phyloP scores from a whole-genome alignment of 192 early-diverging fungal species.

The Rhizophlyctis rosea region DNA sequence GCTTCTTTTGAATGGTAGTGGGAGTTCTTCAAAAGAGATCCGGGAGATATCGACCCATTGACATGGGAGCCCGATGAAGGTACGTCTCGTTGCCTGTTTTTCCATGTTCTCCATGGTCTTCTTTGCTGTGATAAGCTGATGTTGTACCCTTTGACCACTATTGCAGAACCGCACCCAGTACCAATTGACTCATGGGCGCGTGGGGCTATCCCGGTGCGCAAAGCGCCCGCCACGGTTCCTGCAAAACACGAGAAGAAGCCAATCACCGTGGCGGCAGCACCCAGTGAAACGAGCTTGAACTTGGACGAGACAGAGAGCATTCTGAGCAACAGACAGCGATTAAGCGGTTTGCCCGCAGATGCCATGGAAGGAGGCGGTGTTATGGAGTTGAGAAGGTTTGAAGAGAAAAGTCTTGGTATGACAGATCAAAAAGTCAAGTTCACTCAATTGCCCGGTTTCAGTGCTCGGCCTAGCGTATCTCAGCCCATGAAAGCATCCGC shows the following conservation, averaged over 20 bases:
- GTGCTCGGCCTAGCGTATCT: neutral
- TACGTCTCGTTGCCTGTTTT: too few species aligned
- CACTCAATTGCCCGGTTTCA: too few species aligned
- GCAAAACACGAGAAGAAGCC: neutral
- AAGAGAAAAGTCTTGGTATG: too few species aligned
- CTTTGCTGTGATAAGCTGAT: neutral
- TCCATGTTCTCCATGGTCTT: too few species aligned
- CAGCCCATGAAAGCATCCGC: constrained; percentile 3
- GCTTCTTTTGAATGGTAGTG: constrained; percentile 25
- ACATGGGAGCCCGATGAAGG: constrained; percentile 54
- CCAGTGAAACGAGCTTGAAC: constrained; percentile 4
- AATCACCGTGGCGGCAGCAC: constrained; percentile 3
- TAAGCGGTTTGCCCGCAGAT: neutral
- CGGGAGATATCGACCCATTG: constrained; percentile 32
- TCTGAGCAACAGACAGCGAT: neutral
- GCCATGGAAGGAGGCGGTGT: neutral
- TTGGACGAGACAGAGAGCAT: neutral
- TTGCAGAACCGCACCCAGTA: constrained; percentile 40
- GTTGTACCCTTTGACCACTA: neutral
- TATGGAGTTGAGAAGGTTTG: neutral
- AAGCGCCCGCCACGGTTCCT: neutral
- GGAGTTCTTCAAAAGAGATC: constrained; percentile 49
- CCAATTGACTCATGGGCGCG: constrained; percentile 45
- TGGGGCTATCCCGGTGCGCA: constrained; percentile 41
- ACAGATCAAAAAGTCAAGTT: too few species aligned